Base-by-base conservation (phyloP, 2,329 filamentous ascomycete genomes). In the Fusarium pseudograminearum region DNA sequence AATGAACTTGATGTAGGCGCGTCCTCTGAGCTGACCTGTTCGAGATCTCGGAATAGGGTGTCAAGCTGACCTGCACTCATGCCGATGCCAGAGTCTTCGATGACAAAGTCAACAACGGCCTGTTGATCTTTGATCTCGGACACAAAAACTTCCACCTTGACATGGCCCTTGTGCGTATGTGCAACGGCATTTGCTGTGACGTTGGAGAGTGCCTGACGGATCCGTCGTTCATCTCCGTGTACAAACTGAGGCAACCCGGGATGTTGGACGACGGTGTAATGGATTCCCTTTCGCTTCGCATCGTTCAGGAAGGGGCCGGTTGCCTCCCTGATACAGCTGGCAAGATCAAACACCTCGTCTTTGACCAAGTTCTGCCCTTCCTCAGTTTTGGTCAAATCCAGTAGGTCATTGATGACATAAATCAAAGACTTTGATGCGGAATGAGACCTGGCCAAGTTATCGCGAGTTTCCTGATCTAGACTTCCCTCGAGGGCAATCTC, bases 361-460 rank as follows among this genome's bases (percentile, higher is more conserved):
- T 93, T 95, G 75, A 95, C 86, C 5, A 97, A 80, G 2, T 89
- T 86, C 48, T 91, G 90, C 0, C 94, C 93, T 77, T 94, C 91
- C 77, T 97, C 94, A 0, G 92, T 91, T 75, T 97, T 96, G 2
- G 94, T 97, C 31, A 97, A 82, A 76, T 97, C 94, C 1, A 97
- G 83, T 3, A 97, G 83, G 76, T 97, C 94, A 70, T 97, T 97
- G 80, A 97, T 97, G 12, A 97, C 93, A 76, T 97, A 97, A 7
- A 97, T 95, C 28, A 97, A 82, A 1, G 93, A 97, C 75, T 97
- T 97, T 0, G 94, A 97, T 6, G 94, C 94, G 1, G 93, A 97
- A 76, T 97, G 93, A 1, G 94, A 97, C 71, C 90, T 91, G 1
- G 91, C 86, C 8, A 97, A 82, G 64, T 96, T 97, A 7, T 97